Conservation (phyloP, 2,329 filamentous ascomycete species). For the Trichoderma afroharzianum region DNA sequence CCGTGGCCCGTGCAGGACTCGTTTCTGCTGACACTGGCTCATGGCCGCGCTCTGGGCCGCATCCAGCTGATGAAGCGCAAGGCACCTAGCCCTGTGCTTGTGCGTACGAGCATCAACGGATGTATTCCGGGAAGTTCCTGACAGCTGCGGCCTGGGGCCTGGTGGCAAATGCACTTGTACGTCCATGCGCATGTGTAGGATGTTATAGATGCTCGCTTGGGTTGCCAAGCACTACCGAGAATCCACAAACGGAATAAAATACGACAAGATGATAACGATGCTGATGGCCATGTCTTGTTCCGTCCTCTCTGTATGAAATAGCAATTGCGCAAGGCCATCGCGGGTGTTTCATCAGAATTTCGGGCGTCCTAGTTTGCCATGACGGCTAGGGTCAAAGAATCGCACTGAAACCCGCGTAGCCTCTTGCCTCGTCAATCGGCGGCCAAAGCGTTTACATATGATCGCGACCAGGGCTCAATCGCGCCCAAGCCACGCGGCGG, state of each 20-base stretch:
- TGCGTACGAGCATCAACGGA: too few species aligned
- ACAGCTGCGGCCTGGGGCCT: neutral
- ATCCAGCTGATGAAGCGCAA: neutral
- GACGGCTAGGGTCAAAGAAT: neutral
- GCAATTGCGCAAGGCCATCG: neutral
- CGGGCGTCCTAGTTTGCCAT: neutral
- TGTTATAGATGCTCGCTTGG: neutral
- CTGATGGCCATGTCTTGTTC: neutral
- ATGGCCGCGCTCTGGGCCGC: neutral
- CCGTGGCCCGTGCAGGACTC: slow-evolving; percentile 4
- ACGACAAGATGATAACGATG: neutral
- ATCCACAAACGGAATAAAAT: neutral
- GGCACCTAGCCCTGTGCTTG: neutral
- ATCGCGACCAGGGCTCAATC: neutral
- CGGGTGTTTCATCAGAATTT: neutral
- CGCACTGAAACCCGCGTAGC: neutral
- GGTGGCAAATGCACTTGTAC: neutral
- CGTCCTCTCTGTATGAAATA: neutral
- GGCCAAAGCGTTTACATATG: neutral
- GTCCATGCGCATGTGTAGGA: neutral
- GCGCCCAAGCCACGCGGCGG: neutral
- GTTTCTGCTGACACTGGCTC: neutral
- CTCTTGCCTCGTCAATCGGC: neutral
- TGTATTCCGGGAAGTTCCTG: neutral
- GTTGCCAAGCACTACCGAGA: neutral